Conservation (phyloP, 768 basidiomycete genomes). For the Boletus vermiculosoides region DNA sequence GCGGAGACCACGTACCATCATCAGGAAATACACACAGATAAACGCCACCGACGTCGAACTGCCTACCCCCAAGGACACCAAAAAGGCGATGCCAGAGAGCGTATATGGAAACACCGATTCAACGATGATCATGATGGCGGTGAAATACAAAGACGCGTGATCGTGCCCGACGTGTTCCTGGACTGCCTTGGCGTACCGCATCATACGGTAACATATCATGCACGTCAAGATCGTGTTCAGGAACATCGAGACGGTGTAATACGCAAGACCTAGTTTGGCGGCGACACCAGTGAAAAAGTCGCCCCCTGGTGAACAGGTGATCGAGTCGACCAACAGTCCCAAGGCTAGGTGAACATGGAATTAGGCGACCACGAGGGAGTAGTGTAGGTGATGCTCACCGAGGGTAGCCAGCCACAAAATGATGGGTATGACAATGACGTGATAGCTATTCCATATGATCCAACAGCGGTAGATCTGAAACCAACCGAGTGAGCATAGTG, state of each 20-base stretch:
- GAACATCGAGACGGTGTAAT: slow-evolving; percentile 14
- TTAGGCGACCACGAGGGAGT: background rate
- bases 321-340: slow-evolving; percentile 13
- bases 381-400: slow-evolving; percentile 6
- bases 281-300: slow-evolving; percentile 18
- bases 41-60: slow-evolving; percentile 18
- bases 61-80: slow-evolving; percentile 16
- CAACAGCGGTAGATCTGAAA: slow-evolving; percentile 41
- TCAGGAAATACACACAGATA: slow-evolving; percentile 9
- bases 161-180: slow-evolving; percentile 15
- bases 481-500: slow-evolving; percentile 3
- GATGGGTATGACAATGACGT: slow-evolving; percentile 12
- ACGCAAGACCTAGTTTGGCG: slow-evolving; percentile 14
- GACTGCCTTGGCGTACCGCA: slow-evolving; percentile 9
- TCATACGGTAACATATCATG: slow-evolving; percentile 23
- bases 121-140: slow-evolving; percentile 11
- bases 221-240: slow-evolving; percentile 20
- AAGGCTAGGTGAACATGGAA: slow-evolving; percentile 9
- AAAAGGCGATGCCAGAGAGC: slow-evolving; percentile 24
- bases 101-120: slow-evolving; percentile 29
- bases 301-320: slow-evolving; percentile 15
- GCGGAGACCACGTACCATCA: slow-evolving; percentile 17
- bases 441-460: slow-evolving; percentile 31
- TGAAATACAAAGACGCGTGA: slow-evolving; percentile 18
- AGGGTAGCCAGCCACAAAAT: slow-evolving; percentile 26